These are phyloP conservation scores for Lotmaria passim DNA, from an alignment of 208 protist species.

Conservation along the genomic window DNA sequence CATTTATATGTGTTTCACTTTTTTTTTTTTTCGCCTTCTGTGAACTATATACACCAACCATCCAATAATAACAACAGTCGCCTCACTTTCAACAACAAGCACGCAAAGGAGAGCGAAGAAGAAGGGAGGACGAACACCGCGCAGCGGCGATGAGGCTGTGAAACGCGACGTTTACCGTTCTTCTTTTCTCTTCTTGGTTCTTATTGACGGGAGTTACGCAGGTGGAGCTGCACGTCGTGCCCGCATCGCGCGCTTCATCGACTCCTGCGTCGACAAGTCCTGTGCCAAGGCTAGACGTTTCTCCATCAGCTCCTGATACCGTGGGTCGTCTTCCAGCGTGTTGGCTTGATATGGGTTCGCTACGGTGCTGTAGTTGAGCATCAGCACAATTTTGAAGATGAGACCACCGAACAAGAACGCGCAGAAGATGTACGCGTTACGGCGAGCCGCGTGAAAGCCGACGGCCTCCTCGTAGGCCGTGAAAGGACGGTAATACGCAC, in stretches of 20 bases:
- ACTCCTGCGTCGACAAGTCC: conserved; percentile 36
- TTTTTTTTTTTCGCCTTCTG: neutral
- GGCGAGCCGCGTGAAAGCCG: conserved; percentile 66
- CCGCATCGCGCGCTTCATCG: conserved; percentile 41
- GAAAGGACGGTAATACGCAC: conserved; percentile 85
- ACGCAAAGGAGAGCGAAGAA: neutral
- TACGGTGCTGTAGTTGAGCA: conserved; percentile 56
- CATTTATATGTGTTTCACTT: too few relatives aligned
- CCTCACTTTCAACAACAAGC: neutral
- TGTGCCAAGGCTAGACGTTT: conserved; percentile 54
- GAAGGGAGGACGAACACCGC: neutral
- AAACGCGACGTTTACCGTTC: neutral
- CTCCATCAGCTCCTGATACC: conserved; percentile 57
- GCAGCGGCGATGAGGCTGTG: neutral
- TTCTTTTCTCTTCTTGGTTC: neutral
- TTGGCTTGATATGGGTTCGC: conserved; percentile 12
- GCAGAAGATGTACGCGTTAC: conserved; percentile 79
- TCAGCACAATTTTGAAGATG: conserved; percentile 63
- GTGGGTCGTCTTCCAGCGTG: conserved; percentile 49
- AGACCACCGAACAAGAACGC: conserved; percentile 66
- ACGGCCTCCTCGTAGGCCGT: conserved; percentile 85
- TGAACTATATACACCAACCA: neutral
- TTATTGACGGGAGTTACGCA: conserved; percentile 15
- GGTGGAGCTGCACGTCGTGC: conserved; percentile 33
- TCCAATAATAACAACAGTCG: too few relatives aligned